Evolutionary conservation across 192 early-diverging fungal genomes (phyloP), one percentile per base, ranked within the genome.

Genomic region (Gigaspora rosea): DNA sequence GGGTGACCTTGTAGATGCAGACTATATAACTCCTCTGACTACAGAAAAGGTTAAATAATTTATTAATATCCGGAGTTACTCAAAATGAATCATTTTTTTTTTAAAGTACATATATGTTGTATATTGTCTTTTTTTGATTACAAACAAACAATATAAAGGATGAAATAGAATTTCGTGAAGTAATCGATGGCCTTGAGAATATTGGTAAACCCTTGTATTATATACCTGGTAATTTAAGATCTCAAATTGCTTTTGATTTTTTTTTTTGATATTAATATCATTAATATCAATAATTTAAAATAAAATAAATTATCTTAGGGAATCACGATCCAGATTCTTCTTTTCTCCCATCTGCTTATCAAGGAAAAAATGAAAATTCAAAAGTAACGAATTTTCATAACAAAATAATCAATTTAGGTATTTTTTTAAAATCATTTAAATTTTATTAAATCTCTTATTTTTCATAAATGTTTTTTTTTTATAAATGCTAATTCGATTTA

Each of bases 161-260:
- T 63, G 18, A 27, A 15, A 12, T 48, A 64, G 57, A 63, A 64
- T 75, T 63, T 64, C 47, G 41, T 15, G 73, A 75, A n/a, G 36
- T 75, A 12, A 50, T 75, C 10, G 22, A 13, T 64, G 46, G 3
- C 10, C 20, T 75, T 11, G 22, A 32, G 13, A 52, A 33, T n/a
- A 63, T 75, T 22, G 61, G 18, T 22, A 75, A 64, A 49, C 47
- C 73, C 62, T 61, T 75, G 9, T 64, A 63, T 54, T 75, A 75
- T 32, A 50, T 75, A 56, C 73, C 73, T 18, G 73, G 73, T 64
- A 64, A 75, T 71, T 54, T 1, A 33, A 32, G 50, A 27, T 71
- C n/a, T 20, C 32, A 27, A 27, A 33, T 35, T 2, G 36, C 33
- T 11, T 35, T 63, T 6, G 6, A 27, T 8, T 18, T 46, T n/a